Evolutionary conservation across 495 filamentous ascomycete species (phyloP), one percentile per base, ranked within the genome.

Genomic region (Delitschia confertaspora): DNA sequence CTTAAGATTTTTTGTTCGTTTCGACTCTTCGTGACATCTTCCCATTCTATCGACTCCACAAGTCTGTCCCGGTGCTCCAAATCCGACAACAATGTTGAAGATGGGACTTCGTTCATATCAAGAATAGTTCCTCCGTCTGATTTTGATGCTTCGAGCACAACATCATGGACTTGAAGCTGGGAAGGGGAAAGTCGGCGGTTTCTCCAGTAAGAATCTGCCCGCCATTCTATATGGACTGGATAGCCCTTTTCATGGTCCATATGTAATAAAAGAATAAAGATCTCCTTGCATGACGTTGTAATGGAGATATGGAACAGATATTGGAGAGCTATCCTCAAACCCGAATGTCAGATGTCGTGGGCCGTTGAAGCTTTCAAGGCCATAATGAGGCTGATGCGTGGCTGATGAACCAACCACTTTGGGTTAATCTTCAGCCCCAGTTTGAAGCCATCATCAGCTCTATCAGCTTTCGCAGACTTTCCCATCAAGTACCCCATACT

Each of bases 81-180:
- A 6, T 38, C 47, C 9, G 63, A 62, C 3, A 65, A 35, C 1
- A 64, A 38, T 19, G 42, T 51, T 3, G 62, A 60, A 1, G 62
- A 38, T 1, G 52, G 33, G 1, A 55, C 26, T 38, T 65, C 62
- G 10, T 48, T 49, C 38, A 65, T 59, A 37, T 64, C 60, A 1
- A 66, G 60, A 35, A 60, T 51, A 2, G 49, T 40, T 4, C 43
- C 51, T 9, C 38, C 32, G n/a, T 59, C 40, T 4, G 49, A 20
- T n/a, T 50, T 26, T 17, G 34, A 10, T 14, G 17, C 7, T 31
- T 56, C 58, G 4, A 61, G 42, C 2, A 55, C 49, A 10, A 66
- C 44, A 31, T 66, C 63, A 38, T 65, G 53, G 22, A 66, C 56
- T 23, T 64, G 59, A 10, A 66, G 26, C 40, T 65, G 62, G 1